Evolutionary conservation across 257 asterid species (phyloP), one percentile per base, ranked within the genome.

Genomic region (Przewalskia tangutica): DNA sequence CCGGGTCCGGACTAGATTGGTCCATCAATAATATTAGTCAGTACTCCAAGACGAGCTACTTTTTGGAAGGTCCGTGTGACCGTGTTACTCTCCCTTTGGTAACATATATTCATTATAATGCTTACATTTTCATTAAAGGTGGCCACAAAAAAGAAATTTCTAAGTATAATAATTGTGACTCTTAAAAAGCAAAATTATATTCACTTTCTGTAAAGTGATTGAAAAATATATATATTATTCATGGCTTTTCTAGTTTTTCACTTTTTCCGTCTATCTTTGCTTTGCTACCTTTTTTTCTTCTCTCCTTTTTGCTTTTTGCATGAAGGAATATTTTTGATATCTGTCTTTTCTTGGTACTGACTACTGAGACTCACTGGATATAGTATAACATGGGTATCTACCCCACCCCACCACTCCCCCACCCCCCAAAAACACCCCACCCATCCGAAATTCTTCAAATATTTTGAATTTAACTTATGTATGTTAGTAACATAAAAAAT

Each of bases 121-220:
- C 84, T 88, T 86, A 84, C 60, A 85, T 86, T 90, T 88, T 84
- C 88, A 84, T 82, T 81, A 89, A 91, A 88, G 88, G 86, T 84
- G 88, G 46, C 84, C 86, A 84, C 80, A 84, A 87, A 83, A 84
- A 86, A 82, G 71, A 73, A 12, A 20, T 40, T 71, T 27, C 67
- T 60, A 60, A 20, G 7, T 23, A 12, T 23, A 18, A 76, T 51
- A 73, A 55, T 50, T 27, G 20, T 77, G 81, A 50, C 60, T 65
- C 81, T 27, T 67, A 17, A 80, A 88, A 89, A 82, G 88, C 85
- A 90, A 86, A 87, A 87, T 55, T 85, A 68, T 46, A 20, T 46
- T 85, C 85, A 88, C 94, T 93, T 93, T 93, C 76, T 88, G 84
- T 86, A 93, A 93, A 91, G 94, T 85, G 82, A 86, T 88, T 66